Evolutionary conservation across 2,329 filamentous ascomycete species (phyloP).

Genomic region (Phialophora macrospora): DNA sequence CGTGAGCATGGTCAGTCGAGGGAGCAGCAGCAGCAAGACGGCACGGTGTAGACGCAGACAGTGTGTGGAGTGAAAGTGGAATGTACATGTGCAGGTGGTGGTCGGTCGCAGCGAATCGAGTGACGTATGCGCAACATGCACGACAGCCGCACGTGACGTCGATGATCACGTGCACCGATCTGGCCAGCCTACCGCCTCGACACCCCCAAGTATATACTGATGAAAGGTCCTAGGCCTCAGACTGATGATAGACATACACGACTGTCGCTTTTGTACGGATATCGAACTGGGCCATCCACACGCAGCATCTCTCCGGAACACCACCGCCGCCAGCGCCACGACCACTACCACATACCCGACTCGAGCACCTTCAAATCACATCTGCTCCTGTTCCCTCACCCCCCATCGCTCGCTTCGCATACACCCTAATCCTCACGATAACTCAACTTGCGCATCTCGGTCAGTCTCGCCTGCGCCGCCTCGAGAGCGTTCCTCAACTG

Average conservation of each 20-base stretch:
- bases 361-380: background rate
- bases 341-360: background rate
- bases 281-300: background rate
- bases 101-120: conserved; percentile 8
- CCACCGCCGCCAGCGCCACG: no score
- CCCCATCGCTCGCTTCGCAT: background rate
- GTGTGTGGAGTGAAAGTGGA: background rate
- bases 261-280: background rate
- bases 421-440: conserved; percentile 74
- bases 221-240: background rate
- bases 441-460: conserved; percentile 97
- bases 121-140: conserved; percentile 18
- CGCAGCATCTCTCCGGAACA: background rate
- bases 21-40: background rate
- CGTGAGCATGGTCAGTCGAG: conserved; percentile 13
- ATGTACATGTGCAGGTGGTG: background rate
- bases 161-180: background rate
- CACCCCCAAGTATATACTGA: background rate
- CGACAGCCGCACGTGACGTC: background rate
- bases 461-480: conserved; percentile 78
- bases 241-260: background rate
- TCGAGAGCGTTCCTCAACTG: conserved; percentile 88
- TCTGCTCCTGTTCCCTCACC: background rate
- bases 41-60: no score
- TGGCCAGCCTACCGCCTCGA: background rate